Evolutionary conservation across 2,329 filamentous ascomycete genomes (phyloP), one percentile per base, ranked within the genome.

Genomic region (Sphaceloma murrayae): DNA sequence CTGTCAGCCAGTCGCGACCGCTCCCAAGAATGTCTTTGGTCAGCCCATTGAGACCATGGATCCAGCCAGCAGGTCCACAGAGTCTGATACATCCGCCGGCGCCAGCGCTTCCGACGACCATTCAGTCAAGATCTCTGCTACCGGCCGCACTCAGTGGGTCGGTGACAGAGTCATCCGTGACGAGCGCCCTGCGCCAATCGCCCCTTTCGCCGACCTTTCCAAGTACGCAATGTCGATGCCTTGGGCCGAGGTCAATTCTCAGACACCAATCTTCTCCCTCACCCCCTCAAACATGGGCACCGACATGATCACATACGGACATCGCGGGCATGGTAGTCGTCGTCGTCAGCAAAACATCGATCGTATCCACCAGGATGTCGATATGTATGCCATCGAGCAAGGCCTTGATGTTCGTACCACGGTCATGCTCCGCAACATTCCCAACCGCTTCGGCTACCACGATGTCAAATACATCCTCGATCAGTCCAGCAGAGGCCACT

Each of bases 361-460:
- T n/a, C 36, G 24, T 19, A 6, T 14, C n/a, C 18, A 13, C 14
- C 36, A 40, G 24, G 36, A 40, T 27, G 63, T 71, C 31, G 53
- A 57, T 6, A 46, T 61, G 2, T 49, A 57, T 17, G 57, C 56
- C 27, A 67, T 71, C 45, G 43, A 55, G 11, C 53, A 58, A n/a
- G 68, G 68, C n/a, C 49, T 52, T 4, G 68, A 72, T 50, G 63
- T 69, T n/a, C 67, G 69, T 46, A 70, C 68, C 2, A 71, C 68
- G 0, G 45, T 96, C 52, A 95, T 96, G 89, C 65, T 95, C 22
- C 80, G 89, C 29, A 95, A 96, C 60, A 89, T 95, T 34, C 89
- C 89, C 1, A 94, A 94, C 65, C 86, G 88, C 55, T 80, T 94
- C 46, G 77, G 86, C 54, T 78, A 68, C 51, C 57, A 46, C 7